Percentiles rank a stretch among this genome's conserved stretches.
These are phyloP conservation scores for Mayamaea pseudoterrestris DNA, from an alignment of 108 stramenopile species.

Conservation along the genomic window DNA sequence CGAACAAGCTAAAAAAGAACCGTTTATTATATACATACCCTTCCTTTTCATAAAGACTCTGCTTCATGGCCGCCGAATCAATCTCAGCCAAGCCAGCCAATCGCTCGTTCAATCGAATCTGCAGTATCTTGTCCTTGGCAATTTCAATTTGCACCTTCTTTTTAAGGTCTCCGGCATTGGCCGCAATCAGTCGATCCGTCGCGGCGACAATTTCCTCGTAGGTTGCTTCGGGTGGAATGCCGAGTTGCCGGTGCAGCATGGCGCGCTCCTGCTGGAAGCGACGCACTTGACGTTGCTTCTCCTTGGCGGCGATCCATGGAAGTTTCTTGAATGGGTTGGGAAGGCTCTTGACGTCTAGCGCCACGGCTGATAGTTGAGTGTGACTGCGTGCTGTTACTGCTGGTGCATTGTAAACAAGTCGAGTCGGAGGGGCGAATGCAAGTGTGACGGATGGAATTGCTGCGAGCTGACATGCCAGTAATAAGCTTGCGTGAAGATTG, in stretches of 20 bases:
- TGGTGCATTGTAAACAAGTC: no score
- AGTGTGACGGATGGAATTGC: no score
- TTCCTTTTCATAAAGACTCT: constrained; percentile 33
- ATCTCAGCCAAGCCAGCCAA: constrained; percentile 37
- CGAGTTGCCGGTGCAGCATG: constrained; percentile 63
- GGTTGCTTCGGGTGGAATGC: constrained; percentile 68
- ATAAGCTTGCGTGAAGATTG: no score
- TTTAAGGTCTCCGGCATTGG: constrained; percentile 47
- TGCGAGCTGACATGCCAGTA: no score
- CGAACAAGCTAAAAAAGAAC: constrained; percentile 5
- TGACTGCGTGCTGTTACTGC: no score
- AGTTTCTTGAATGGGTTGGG: constrained; percentile 64
- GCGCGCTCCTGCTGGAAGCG: constrained; percentile 44
- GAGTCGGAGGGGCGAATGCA: no score
- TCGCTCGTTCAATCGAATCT: constrained; percentile 68
- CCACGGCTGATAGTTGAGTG: no score
- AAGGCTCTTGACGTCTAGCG: constrained; percentile 9
- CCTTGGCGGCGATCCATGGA: constrained; percentile 61
- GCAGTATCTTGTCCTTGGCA: constrained; percentile 75
- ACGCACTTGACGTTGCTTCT: constrained; percentile 35
- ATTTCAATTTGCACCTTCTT: constrained; percentile 62
- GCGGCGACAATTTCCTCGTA: constrained; percentile 72
- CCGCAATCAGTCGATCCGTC: constrained; percentile 41
- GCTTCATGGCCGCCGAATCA: constrained; percentile 40
- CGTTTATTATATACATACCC: constrained; percentile 18